Percentiles rank a stretch among this genome's conserved stretches.
phyloP scores from a whole-genome alignment of 2,329 filamentous ascomycete genomes.

The Colletotrichum echinochloae region DNA sequence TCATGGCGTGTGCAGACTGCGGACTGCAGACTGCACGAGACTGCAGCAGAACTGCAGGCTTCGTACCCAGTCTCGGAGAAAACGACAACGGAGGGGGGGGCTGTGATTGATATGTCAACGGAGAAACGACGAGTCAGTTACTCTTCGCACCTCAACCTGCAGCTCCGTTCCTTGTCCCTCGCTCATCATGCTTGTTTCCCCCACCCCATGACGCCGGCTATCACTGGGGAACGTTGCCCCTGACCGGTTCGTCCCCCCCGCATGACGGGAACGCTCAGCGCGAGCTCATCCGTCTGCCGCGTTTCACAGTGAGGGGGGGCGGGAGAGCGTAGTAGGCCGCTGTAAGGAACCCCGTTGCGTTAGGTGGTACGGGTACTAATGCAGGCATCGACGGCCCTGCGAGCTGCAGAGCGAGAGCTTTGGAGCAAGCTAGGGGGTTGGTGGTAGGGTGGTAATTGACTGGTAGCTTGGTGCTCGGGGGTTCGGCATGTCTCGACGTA shows the following conservation, averaged over 20 bases:
- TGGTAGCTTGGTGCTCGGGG: slow-evolving; percentile 29
- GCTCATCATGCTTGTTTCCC: neutral
- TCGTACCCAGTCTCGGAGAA: neutral
- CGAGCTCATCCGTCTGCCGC: slow-evolving; percentile 10
- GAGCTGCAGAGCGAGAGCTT: too few relatives aligned
- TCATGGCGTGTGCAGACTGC: slow-evolving; percentile 37
- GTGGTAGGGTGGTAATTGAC: slow-evolving; percentile 11
- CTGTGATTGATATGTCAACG: neutral
- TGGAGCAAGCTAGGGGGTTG: too few relatives aligned
- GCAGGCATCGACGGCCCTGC: too few relatives aligned
- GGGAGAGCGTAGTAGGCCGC: neutral
- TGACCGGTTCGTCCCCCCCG: slow-evolving; percentile 32
- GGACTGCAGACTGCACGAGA: too few relatives aligned
- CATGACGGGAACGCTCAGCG: slow-evolving; percentile 10
- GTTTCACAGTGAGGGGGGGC: slow-evolving; percentile 24
- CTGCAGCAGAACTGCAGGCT: too few relatives aligned
- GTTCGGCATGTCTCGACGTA: slow-evolving; percentile 34
- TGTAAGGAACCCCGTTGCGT: neutral
- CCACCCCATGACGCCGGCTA: neutral
- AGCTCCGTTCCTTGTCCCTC: neutral
- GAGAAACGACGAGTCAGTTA: neutral
- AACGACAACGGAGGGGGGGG: slow-evolving; percentile 1
- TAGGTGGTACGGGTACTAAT: too few relatives aligned
- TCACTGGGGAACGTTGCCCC: slow-evolving; percentile 10
- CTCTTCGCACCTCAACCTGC: neutral